These are phyloP conservation scores for Centella asiatica DNA, from an alignment of 129 eudicot species.

Conservation along the genomic window DNA sequence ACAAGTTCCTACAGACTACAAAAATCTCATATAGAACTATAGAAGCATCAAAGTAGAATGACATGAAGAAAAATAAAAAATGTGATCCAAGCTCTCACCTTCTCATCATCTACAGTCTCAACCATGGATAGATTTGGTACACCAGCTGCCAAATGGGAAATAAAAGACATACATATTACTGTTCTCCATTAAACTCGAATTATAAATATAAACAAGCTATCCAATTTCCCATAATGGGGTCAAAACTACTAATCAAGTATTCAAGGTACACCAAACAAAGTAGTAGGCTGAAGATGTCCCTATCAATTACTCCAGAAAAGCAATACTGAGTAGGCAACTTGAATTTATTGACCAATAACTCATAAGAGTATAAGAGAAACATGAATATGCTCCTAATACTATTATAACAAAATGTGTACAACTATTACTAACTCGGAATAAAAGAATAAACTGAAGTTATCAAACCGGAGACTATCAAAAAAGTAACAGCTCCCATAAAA, in stretches of 20 bases:
- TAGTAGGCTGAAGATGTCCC: neutral
- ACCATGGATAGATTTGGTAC: conserved; percentile 88
- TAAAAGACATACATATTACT: conserved; percentile 1
- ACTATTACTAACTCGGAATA: neutral
- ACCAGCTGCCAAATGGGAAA: conserved; percentile 44
- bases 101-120: conserved; percentile 89
- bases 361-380: neutral
- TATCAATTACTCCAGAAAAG: neutral
- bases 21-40: no score
- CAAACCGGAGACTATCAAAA: no score
- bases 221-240: neutral
- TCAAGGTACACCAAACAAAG: neutral
- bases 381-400: no score
- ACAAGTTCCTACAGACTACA: no score
- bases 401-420: neutral
- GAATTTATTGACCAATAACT: neutral
- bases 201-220: neutral
- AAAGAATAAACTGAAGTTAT: no score
- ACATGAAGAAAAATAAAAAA: neutral
- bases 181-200: neutral
- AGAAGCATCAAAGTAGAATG: no score
- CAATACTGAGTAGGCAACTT: neutral
- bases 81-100: conserved; percentile 34
- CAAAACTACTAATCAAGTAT: no score
- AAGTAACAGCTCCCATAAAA: no score